Percentiles rank a stretch among this genome's conserved stretches.
These are phyloP conservation scores for Psilocybe azurescens DNA, from an alignment of 768 basidiomycete genomes.

Conservation along the genomic window DNA sequence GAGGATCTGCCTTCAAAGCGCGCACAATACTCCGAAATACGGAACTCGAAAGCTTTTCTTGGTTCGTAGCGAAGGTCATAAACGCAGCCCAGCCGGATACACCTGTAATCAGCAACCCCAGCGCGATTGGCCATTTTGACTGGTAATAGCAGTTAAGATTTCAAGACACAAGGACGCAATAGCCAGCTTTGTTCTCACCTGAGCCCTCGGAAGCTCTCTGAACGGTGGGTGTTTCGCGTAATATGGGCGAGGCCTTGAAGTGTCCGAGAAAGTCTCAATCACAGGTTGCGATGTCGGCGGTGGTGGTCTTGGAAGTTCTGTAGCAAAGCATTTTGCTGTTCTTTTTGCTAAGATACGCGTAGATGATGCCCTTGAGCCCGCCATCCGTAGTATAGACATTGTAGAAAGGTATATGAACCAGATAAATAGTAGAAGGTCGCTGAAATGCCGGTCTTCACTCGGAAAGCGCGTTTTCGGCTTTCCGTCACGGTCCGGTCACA, in stretches of 20 bases:
- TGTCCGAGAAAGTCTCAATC: conserved; percentile 31
- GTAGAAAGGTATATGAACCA: neutral
- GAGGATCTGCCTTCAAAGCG: conserved; percentile 56
- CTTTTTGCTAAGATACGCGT: neutral
- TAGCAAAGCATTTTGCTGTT: conserved; percentile 22
- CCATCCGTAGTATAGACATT: neutral
- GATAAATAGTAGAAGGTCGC: neutral
- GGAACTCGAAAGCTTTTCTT: conserved; percentile 79
- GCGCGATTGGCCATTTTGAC: conserved; percentile 64
- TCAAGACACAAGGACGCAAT: neutral
- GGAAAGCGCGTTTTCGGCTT: neutral
- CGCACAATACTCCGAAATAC: conserved; percentile 71
- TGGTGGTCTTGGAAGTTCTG: conserved; percentile 28
- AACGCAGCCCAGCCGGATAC: conserved; percentile 71
- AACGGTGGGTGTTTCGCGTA: conserved; percentile 37
- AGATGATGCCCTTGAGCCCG: neutral
- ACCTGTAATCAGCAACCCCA: conserved; percentile 56
- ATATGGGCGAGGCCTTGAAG: conserved; percentile 44
- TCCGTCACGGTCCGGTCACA: neutral
- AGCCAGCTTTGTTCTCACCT: conserved; percentile 27
- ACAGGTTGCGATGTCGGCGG: conserved; percentile 24
- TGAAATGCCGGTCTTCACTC: neutral
- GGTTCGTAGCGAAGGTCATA: conserved; percentile 72
- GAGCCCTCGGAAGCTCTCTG: conserved; percentile 41
- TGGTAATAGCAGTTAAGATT: conserved; percentile 19